Conservation (phyloP, 2,329 filamentous ascomycete species). For the Cladophialophora yegresii region DNA sequence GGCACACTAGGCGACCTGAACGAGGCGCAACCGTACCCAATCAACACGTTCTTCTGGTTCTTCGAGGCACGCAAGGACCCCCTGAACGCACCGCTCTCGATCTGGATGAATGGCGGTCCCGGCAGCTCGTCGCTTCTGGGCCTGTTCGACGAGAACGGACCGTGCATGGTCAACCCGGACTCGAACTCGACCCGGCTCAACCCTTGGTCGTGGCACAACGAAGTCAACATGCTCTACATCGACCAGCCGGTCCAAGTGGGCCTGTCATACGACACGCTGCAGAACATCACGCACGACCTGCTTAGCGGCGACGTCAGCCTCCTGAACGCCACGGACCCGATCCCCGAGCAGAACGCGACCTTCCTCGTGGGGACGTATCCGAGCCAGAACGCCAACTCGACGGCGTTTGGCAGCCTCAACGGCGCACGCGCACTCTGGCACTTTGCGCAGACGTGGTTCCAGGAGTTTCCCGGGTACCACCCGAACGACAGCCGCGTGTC, state of each 20-base stretch:
- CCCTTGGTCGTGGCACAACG: conserved; percentile 64
- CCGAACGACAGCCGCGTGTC: conserved; percentile 50
- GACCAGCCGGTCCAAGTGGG: conserved; percentile 65
- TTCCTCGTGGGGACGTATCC: conserved; percentile 57
- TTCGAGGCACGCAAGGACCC: conserved; percentile 60
- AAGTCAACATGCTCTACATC: conserved; percentile 68
- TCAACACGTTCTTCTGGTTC: conserved; percentile 69
- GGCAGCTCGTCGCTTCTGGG: conserved; percentile 62
- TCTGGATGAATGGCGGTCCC: conserved; percentile 67
- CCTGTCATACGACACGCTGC: conserved; percentile 55
- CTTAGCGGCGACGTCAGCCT: conserved; percentile 37
- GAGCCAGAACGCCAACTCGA: conserved; percentile 46
- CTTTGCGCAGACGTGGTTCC: conserved; percentile 59
- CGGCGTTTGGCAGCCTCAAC: conserved; percentile 43
- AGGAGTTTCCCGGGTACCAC: conserved; percentile 59
- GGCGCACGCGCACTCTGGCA: conserved; percentile 56
- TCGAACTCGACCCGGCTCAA: conserved; percentile 57
- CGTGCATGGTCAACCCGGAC: conserved; percentile 57
- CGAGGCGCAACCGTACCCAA: conserved; percentile 55
- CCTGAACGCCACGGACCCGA: conserved; percentile 35
- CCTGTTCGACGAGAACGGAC: conserved; percentile 54
- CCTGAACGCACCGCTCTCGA: conserved; percentile 57
- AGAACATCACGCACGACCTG: conserved; percentile 46
- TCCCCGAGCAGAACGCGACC: conserved; percentile 54
- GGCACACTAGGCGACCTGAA: conserved; percentile 44